Evolutionary conservation across 2,329 filamentous ascomycete species (phyloP).

Genomic region (Pseudogymnoascus pannorum): DNA sequence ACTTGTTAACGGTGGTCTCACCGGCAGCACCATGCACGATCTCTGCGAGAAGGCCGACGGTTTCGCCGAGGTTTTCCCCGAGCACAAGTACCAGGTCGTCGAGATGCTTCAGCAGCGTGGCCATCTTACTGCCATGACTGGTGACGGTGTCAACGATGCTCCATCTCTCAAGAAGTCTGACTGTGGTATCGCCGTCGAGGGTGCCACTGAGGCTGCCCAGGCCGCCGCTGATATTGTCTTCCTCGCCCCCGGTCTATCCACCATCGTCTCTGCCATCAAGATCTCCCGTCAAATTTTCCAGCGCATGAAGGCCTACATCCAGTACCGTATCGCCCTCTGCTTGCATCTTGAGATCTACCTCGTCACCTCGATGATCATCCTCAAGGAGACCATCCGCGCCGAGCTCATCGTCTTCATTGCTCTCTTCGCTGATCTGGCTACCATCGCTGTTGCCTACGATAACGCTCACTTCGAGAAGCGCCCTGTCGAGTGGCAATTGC

Average conservation of each 20-base stretch:
- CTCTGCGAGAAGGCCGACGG: slow-evolving; percentile 83
- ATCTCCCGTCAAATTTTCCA: slow-evolving; percentile 94
- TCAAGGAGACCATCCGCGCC: slow-evolving; percentile 66
- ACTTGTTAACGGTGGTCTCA: slow-evolving; percentile 68
- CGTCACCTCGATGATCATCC: slow-evolving; percentile 70
- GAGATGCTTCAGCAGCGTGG: slow-evolving; percentile 91
- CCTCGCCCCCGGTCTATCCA: slow-evolving; percentile 81
- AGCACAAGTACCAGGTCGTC: slow-evolving; percentile 93
- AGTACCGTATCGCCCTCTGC: slow-evolving; percentile 89
- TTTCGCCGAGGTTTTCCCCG: slow-evolving; percentile 89
- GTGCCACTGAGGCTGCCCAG: slow-evolving; percentile 82
- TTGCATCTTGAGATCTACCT: slow-evolving; percentile 83
- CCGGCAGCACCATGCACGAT: slow-evolving; percentile 66
- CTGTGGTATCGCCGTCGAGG: slow-evolving; percentile 90
- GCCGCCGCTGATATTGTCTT: slow-evolving; percentile 92
- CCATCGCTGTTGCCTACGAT: slow-evolving; percentile 71
- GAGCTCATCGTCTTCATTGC: slow-evolving; percentile 74
- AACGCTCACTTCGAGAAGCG: slow-evolving; percentile 69
- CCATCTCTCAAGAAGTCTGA: slow-evolving; percentile 90
- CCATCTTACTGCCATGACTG: slow-evolving; percentile 92
- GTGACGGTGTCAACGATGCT: slow-evolving; percentile 92
- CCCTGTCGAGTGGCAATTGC: slow-evolving; percentile 72
- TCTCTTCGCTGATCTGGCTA: slow-evolving; percentile 71
- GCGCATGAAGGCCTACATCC: slow-evolving; percentile 93
- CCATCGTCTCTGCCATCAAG: slow-evolving; percentile 88